Evolutionary conservation across 441 rosid species (phyloP), one percentile per base, ranked within the genome.

Genomic region (Populus hybrid): DNA sequence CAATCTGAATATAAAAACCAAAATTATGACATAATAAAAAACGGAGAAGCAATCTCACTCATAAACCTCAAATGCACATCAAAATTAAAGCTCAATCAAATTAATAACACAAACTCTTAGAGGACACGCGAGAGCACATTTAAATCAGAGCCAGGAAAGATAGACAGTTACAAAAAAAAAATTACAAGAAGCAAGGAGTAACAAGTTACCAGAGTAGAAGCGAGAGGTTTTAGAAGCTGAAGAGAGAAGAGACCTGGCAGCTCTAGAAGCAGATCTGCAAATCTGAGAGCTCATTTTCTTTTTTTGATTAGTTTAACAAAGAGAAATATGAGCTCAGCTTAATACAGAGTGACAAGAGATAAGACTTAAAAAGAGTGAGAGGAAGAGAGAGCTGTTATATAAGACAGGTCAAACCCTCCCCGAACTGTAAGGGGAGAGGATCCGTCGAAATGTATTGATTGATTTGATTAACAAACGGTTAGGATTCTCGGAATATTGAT

Each of bases 211-310:
- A n/a, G 97, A 85, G 97, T 79, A 90, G 77, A 87, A 84, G 57
- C 93, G 89, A 64, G 93, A 79, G 84, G 78, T 83, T 85, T 89
- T 93, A 50, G 97, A 80, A 70, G 95, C 92, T 7, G 90, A 81
- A 75, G 85, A 80, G 26, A 88, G 91, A 81, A 93, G 86, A 81
- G 97, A 87, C 86, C 90, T 89, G 20, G 92, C 90, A 63, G 94
- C 94, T 81, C 84, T 89, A 67, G 94, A 90, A 84, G 90, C 94
- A 81, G 95, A 92, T 89, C 95, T 91, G 87, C 73, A 82, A 70
- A 91, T 84, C 83, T 85, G 93, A 69, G 93, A 86, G 79, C 92
- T 92, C 99, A 93, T 94, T 7, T 84, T 30, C 23, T 42, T 35
- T 50, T 63, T 34, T 10, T 26, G 9, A 6, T 18, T 0, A 20